phyloP scores from a whole-genome alignment of 352 stramenopile genomes.

The Phytophthora multivora region DNA sequence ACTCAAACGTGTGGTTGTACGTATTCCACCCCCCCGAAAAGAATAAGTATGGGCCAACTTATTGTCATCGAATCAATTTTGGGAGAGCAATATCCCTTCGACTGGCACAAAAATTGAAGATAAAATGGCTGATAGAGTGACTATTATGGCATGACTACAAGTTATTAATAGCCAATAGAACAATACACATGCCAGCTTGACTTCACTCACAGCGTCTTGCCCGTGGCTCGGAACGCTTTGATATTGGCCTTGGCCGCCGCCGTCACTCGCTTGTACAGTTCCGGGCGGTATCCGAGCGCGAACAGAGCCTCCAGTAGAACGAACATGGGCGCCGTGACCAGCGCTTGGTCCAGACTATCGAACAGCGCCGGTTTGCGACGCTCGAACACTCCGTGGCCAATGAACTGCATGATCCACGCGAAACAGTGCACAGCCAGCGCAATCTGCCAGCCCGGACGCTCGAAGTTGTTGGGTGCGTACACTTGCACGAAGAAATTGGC shows the following conservation, averaged over 20 bases:
- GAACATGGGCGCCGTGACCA: slow-evolving; percentile 87
- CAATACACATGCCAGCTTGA: neutral
- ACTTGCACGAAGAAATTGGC: slow-evolving; percentile 59
- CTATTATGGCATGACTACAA: neutral
- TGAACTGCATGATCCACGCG: slow-evolving; percentile 85
- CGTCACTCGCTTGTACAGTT: slow-evolving; percentile 67
- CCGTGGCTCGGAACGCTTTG: slow-evolving; percentile 47
- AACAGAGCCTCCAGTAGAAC: slow-evolving; percentile 88
- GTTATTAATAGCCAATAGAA: neutral
- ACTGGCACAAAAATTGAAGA: no score
- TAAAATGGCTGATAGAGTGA: neutral
- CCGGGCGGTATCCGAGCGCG: slow-evolving; percentile 71
- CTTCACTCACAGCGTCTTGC: slow-evolving; percentile 39
- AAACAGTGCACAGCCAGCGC: slow-evolving; percentile 59
- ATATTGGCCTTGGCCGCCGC: slow-evolving; percentile 65
- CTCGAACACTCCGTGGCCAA: slow-evolving; percentile 88
- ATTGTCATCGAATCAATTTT: no score
- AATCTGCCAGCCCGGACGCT: slow-evolving; percentile 53
- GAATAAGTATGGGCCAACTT: no score
- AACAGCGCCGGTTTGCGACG: slow-evolving; percentile 82
- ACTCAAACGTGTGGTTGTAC: neutral
- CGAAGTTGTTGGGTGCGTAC: slow-evolving; percentile 37
- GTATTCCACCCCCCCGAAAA: no score
- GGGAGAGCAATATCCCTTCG: no score
- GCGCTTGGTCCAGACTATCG: slow-evolving; percentile 83